Evolutionary conservation across 2,329 filamentous ascomycete species (phyloP).

Genomic region (Talaromyces sp.): DNA sequence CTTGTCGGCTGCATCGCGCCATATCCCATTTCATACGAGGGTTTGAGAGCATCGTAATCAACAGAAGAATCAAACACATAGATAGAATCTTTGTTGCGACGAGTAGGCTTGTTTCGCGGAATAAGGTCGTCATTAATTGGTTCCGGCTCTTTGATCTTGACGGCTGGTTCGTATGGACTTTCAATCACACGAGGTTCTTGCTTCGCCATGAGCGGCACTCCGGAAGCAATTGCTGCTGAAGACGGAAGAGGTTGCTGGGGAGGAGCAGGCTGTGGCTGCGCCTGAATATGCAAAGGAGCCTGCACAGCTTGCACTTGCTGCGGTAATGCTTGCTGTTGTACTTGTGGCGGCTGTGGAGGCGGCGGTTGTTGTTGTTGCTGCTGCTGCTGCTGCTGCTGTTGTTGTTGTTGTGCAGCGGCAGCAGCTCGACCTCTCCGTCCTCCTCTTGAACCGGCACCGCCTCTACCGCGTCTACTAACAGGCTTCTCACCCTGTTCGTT

Average conservation of each 20-base stretch:
- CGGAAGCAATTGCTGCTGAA: conserved; percentile 25
- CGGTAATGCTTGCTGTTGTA: conserved; percentile 20
- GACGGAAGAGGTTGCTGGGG: conserved; percentile 25
- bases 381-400: conserved; percentile 19
- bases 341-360: conserved; percentile 17
- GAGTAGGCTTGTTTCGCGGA: conserved; percentile 30
- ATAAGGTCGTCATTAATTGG: conserved; percentile 27
- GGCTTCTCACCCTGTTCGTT: conserved; percentile 38
- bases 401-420: conserved; percentile 19
- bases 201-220: conserved; percentile 23
- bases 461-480: conserved; percentile 34
- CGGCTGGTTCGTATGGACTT: conserved; percentile 2
- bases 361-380: conserved; percentile 21
- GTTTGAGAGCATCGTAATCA: conserved; percentile 32
- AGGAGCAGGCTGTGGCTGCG: conserved; percentile 21
- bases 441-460: conserved; percentile 34
- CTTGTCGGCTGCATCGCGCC: conserved; percentile 47
- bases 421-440: conserved; percentile 36
- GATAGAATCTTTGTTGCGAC: conserved; percentile 35
- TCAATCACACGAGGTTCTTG: conserved; percentile 18
- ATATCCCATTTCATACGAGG: conserved; percentile 32
- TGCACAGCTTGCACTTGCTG: conserved; percentile 21
- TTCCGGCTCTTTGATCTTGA: conserved; percentile 30
- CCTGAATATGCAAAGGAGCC: conserved; percentile 10
- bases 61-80: conserved; percentile 37